Evolutionary conservation across 2,329 filamentous ascomycete genomes (phyloP), one percentile per base, ranked within the genome.

Genomic region (Clarireedia paspali): DNA sequence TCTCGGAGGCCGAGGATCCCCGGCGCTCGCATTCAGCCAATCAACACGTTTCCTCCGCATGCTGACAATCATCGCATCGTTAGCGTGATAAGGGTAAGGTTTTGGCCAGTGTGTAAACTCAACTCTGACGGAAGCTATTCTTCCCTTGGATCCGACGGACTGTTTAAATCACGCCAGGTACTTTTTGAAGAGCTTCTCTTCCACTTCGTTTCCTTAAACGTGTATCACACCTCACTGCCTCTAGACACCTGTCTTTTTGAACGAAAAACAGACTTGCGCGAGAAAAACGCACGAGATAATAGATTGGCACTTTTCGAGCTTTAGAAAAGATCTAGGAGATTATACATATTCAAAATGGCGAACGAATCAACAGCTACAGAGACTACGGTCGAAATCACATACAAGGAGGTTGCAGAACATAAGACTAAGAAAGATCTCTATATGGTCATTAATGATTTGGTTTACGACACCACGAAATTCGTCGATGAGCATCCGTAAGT

Each of bases 401-500:
- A 84, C 76, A 78, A 86, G 69, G 89, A 96, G 74, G 83, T 95
- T 74, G 80, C 87, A 61, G 83, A 84, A 75, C 90, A 95, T 82
- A 89, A 87, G 77, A 85, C 82, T 75, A 96, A 96, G 85, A 96
- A 91, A 81, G 91, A 97, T 73, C 78, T 96, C 63, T 96, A 81
- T 77, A 72, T 96, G 68, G 87, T 96, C 62, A 84, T 99, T 68
- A 89, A 97, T 77, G 91, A 96, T 75, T 96, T 96, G 80, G 85
- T 99, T 77, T 99, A 97, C 83, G 83, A 97, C 74, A 75, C 79
- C 71, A 82, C 84, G 68, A 87, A 85, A 74, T 99, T 99, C 75
- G 79, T 97, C 65, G 92, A 97, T 72, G 94, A 99, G 84, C 94
- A 99, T 74, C 94, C 94, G 83, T 86, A 78, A 76, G 82, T 81